Base-by-base conservation (phyloP, 495 filamentous ascomycete species). In the Hypoxylon cercidicola region DNA sequence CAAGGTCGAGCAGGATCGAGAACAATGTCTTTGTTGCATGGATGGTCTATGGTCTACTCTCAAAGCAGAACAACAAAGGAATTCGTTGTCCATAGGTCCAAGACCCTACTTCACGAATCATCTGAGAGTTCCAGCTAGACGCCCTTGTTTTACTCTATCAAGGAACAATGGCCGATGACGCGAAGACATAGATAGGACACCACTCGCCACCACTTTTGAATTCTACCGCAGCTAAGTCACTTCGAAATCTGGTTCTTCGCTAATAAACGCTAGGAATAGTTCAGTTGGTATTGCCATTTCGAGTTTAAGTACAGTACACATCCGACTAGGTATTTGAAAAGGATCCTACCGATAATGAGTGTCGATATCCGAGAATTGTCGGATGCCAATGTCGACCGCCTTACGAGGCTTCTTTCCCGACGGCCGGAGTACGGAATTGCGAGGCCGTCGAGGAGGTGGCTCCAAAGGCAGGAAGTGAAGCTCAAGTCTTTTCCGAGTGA, bases 391-490 rank as follows among this genome's bases (percentile, higher is more conserved):
- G 62, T 72, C 35, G 51, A 49, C 13, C 46, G 30, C 15, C 64
- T 74, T 19, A 72, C 70, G 4, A 56, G 20, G 15, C 32, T 74
- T 25, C 70, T 74, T 30, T 69, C 64, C 19, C 66, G 70, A 32
- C 72, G 66, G 10, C 69, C 70, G 1, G 66, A 74, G 23, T 72
- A 72, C 20, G 70, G 72, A 12, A 57, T 70, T 37, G 69, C 64
- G 5, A 54, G 59, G 21, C 72, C 72, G 12, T 74, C 72, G 35
- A 56, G 62, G 32, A 59, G 67, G 60, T 74, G 72, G 72, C 61
- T 68, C 5, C 13, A 18, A 9, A 63, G 66, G 15, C 72, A 74
- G 18, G 64, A 61, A 21, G 52, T 70, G 45, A 65, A 66, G 40
- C 37, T 74, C 1, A 39, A 47, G 47, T 15, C 54, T 39, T 48